Conservation (phyloP, 805 yeast species). For the Vanderwaltozyma tropicalis region DNA sequence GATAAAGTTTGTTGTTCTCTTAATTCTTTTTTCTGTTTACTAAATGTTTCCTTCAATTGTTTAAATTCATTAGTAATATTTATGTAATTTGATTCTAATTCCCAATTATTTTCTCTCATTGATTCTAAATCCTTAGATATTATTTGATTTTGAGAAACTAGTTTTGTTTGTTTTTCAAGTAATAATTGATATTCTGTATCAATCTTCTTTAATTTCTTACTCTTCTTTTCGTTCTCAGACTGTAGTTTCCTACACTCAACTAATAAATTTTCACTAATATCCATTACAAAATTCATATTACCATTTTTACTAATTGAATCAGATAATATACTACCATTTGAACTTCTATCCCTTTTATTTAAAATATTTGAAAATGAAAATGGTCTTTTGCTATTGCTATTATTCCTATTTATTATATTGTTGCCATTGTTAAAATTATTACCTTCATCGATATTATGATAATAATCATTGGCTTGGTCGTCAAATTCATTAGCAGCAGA, state of each 20-base stretch:
- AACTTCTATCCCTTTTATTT: conserved; percentile 9
- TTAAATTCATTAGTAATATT: conserved; percentile 1
- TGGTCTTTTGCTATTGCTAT: conserved; percentile 1
- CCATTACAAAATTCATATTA: conserved; percentile 64
- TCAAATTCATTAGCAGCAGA: no score
- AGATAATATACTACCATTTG: conserved; percentile 2
- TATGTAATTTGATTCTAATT: conserved; percentile 1
- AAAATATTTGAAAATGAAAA: conserved; percentile 7
- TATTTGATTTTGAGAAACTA: conserved; percentile 12
- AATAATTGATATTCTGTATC: conserved; percentile 34
- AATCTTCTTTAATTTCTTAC: conserved; percentile 33
- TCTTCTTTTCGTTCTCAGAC: conserved; percentile 46
- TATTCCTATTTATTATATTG: no score
- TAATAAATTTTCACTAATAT: conserved; percentile 60
- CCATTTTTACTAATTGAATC: conserved; percentile 29
- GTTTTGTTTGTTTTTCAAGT: conserved; percentile 31
- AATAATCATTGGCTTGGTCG: no score
- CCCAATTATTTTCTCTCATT: conserved; percentile 1
- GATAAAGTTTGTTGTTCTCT: background rate
- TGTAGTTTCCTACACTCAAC: conserved; percentile 61
- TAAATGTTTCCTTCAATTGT: conserved; percentile 1
- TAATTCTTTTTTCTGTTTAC: conserved; percentile 2
- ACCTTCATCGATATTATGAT: background rate
- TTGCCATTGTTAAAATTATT: background rate
- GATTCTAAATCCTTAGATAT: conserved; percentile 7